Conservation (phyloP, 1,284 basidiomycete genomes). For the Cryptococcus maquisensis region DNA sequence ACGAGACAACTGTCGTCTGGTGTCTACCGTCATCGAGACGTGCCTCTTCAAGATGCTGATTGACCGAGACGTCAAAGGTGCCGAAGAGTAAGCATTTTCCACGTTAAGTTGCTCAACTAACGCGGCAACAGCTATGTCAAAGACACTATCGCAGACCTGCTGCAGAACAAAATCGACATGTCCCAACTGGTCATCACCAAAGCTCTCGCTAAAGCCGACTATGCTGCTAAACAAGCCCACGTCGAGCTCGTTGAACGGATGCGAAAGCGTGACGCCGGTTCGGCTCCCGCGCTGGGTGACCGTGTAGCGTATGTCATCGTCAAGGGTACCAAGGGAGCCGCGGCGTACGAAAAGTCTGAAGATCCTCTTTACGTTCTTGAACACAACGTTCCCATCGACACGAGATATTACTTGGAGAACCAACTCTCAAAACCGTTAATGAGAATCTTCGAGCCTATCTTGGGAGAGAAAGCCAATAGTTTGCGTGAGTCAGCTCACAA, state of each 20-base stretch:
- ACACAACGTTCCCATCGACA: constrained; percentile 94
- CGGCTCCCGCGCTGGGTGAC: constrained; percentile 87
- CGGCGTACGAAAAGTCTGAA: constrained; percentile 97
- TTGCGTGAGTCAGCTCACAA: constrained; percentile 58
- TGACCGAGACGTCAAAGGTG: constrained; percentile 83
- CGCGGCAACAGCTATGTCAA: constrained; percentile 70
- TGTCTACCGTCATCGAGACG: constrained; percentile 93
- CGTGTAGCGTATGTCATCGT: constrained; percentile 97
- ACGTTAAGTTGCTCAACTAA: background rate
- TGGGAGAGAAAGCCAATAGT: constrained; percentile 81
- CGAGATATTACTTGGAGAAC: constrained; percentile 93
- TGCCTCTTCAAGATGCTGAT: constrained; percentile 96
- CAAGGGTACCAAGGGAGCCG: constrained; percentile 91
- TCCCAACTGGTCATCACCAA: constrained; percentile 97
- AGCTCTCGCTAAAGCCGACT: constrained; percentile 72
- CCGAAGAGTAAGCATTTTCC: constrained; percentile 65
- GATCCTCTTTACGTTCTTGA: constrained; percentile 93
- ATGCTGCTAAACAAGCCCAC: constrained; percentile 77
- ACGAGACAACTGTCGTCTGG: constrained; percentile 90
- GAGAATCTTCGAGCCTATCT: constrained; percentile 95
- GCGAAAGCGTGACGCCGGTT: constrained; percentile 91
- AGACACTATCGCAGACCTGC: constrained; percentile 80
- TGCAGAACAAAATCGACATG: constrained; percentile 96
- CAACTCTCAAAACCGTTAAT: constrained; percentile 91
- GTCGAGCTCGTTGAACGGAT: constrained; percentile 90